Evolutionary conservation across 805 yeast species (phyloP), one percentile per base, ranked within the genome.

Genomic region (Yamadazyma tumulicola): DNA sequence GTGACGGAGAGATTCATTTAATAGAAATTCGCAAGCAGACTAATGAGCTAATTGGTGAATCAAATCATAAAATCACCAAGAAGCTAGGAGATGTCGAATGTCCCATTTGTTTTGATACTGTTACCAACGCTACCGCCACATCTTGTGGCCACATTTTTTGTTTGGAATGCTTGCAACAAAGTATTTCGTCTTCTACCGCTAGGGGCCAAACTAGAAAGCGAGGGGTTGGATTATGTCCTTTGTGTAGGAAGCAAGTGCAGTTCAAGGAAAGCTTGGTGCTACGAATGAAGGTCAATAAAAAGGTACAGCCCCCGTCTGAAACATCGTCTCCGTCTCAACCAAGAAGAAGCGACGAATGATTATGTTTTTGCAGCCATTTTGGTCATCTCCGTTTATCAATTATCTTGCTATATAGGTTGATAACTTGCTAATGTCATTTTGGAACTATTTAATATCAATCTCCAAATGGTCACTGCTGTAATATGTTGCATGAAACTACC

Each of bases 131-230:
- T 31, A 64, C 72, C 29, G 53, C 60, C 26, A 66, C 72, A 0
- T 49, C 61, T 2, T 67, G 73, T 43, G 73, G 73, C 12, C 73
- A 67, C 39, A 49, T 67, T 3, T 67, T 62, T 45, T 67, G 73
- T 36, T 45, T 67, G 7, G 69, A 63, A 23, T 67, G 73, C 41
- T 54, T 67, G 12, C 70, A 60, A 45, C 62, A 58, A 37, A 59
- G 69, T 41, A 47, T 67, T 2, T 46, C 69, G 4, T 52, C 65
- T 23, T 63, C 69, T 1, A 50, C 55, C 30, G 72, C 73, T 15
- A 48, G 72, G 9, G 73, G 73, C 6, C 73, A 67, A 41, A 58
- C 57, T 4, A 47, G 52, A 31, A n/a, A 9, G n/a, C 23, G 23
- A 21, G 72, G 72, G 6, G 54, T 54, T 3, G 73, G 73, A 0